phyloP scores from a whole-genome alignment of 73 alveolate genomes.

The Tetrahymena borealis region DNA sequence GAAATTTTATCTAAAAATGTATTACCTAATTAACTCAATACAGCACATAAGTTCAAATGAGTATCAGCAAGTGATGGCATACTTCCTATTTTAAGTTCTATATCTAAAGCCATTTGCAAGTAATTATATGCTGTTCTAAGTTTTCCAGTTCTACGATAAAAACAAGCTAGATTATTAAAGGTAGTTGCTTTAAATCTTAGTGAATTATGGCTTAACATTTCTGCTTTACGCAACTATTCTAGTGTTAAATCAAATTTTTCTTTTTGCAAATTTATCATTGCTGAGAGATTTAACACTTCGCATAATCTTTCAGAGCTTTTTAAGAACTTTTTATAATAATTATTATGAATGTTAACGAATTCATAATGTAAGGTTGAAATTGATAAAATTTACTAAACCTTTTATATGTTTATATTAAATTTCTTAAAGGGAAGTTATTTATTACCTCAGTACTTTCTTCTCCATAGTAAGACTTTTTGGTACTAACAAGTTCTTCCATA shows the following conservation, averaged over 20 bases:
- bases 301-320: constrained; percentile 56
- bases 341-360: too few species aligned
- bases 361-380: too few species aligned
- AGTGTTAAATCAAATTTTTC: constrained; percentile 75
- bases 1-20: too few species aligned
- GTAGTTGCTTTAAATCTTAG: constrained; percentile 70
- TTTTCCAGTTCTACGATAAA: constrained; percentile 69
- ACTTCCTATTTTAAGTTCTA: constrained; percentile 35
- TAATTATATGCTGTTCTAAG: constrained; percentile 64
- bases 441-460: background rate
- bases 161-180: constrained; percentile 77
- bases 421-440: too few species aligned
- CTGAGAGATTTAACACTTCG: constrained; percentile 72
- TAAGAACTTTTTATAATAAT: constrained; percentile 57
- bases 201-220: constrained; percentile 50
- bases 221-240: constrained; percentile 79
- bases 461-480: background rate
- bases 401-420: too few species aligned
- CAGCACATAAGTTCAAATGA: constrained; percentile 82
- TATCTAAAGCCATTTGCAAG: constrained; percentile 62
- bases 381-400: too few species aligned
- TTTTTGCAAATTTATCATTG: constrained; percentile 69
- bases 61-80: constrained; percentile 62
- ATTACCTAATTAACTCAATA: constrained; percentile 51
- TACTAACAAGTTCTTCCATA: background rate